These are phyloP conservation scores for Drosera capensis DNA, from an alignment of 148 eudicot genomes.

Conservation along the genomic window DNA sequence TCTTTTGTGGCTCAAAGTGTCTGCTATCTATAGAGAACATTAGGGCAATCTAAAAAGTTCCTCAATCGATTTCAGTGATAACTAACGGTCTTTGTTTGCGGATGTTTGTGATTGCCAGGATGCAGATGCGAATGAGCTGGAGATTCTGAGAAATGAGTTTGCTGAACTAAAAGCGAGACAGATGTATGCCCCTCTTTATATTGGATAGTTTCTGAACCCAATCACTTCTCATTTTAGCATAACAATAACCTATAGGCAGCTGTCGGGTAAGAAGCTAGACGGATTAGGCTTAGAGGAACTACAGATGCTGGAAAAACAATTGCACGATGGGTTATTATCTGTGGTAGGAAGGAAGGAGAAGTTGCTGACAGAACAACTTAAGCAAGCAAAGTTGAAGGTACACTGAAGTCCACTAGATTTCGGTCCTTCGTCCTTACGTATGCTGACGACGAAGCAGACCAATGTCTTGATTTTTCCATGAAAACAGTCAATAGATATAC, in stretches of 20 bases:
- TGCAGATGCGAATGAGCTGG: conserved; percentile 26
- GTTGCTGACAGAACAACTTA: conserved; percentile 41
- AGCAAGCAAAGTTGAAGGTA: conserved; percentile 41
- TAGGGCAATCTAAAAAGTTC: no score
- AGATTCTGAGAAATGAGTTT: conserved; percentile 37
- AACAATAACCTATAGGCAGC: conserved; percentile 26
- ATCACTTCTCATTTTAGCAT: neutral
- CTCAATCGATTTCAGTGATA: no score
- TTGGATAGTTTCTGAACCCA: neutral
- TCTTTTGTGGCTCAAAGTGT: neutral
- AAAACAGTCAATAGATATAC: no score
- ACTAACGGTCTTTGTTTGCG: neutral
- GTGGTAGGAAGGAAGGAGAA: conserved; percentile 71
- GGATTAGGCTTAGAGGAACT: conserved; percentile 41
- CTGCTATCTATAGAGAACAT: no score
- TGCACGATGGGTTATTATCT: conserved; percentile 41
- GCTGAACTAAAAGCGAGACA: conserved; percentile 29
- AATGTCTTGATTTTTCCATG: no score
- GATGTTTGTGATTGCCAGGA: conserved; percentile 4
- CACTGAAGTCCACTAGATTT: neutral
- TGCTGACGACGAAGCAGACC: no score
- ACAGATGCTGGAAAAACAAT: conserved; percentile 52
- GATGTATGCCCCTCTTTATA: conserved; percentile 15
- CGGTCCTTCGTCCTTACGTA: no score
- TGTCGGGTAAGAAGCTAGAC: conserved; percentile 53